Base-by-base conservation (phyloP, 441 rosid genomes). In the Populus tomentosa region DNA sequence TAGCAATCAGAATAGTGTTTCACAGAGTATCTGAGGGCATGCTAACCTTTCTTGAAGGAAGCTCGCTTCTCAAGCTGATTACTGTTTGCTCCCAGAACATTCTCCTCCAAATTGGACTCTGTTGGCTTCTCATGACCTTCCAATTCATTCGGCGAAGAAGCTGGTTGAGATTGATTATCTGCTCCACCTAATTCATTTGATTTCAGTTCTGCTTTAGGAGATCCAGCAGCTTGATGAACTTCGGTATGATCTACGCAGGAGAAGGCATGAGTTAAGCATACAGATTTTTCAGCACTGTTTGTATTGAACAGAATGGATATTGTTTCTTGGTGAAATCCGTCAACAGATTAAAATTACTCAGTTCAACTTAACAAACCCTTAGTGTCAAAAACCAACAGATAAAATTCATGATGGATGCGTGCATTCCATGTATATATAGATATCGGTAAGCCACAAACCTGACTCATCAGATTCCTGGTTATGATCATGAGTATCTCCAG, bases 11-110 rank as follows among this genome's bases (percentile, higher is more conserved):
- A 32, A 32, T 32, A 5, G 33, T 32, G 33, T 32, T 32, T 32
- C 10, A 21, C 35, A n/a, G 53, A 8, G 10, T 18, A 10, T 36
- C 67, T 14, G 20, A 75, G 46, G 65, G 74, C 56, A 26, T 61
- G 70, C 75, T 82, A 64, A 86, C 89, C 89, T 85, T 69, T 70
- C 33, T 56, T 40, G 38, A 77, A 21, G 23, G 81, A 71, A 74
- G 65, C 24, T 75, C 78, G 81, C 35, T 75, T 67, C 79, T 67
- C 77, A 70, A 70, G 50, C 32, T 71, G 79, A 70, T 46, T 40
- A 33, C 70, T 35, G 62, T 21, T 80, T 46, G 65, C 21, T 68
- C 26, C 79, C 14, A 53, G 33, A 23, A 59, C 71, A 68, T 77
- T 75, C 24, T 76, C 72, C 67, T 77, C 56, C 20, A 46, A 42